Evolutionary conservation across 306 rosid genomes (phyloP).

Genomic region (Medicago lupulina): DNA sequence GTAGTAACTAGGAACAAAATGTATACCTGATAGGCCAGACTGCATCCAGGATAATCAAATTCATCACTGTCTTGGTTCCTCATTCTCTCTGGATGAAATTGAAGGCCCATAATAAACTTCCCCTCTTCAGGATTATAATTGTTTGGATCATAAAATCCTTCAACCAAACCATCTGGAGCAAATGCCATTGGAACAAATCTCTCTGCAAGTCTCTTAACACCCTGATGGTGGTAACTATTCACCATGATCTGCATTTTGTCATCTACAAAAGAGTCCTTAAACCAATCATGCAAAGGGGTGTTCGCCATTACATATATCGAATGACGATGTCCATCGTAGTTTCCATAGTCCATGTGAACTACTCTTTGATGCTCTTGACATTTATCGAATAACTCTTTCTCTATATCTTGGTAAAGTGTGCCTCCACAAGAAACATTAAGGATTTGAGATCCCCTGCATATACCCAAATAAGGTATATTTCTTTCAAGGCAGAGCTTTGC

Average conservation of each 20-base stretch:
- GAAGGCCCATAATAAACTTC: slow-evolving; percentile 52
- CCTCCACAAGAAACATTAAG: slow-evolving; percentile 85
- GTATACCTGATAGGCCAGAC: slow-evolving; percentile 48
- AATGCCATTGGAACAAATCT: slow-evolving; percentile 54
- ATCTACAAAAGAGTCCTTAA: slow-evolving; percentile 46
- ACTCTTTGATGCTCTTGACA: slow-evolving; percentile 45
- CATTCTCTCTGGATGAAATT: slow-evolving; percentile 61
- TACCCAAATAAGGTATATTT: slow-evolving; percentile 77
- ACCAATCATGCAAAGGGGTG: slow-evolving; percentile 55
- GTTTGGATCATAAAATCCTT: slow-evolving; percentile 56
- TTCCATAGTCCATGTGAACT: slow-evolving; percentile 61
- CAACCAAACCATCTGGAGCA: slow-evolving; percentile 51
- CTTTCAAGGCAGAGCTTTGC: slow-evolving; percentile 74
- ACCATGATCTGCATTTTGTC: slow-evolving; percentile 54
- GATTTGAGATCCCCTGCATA: slow-evolving; percentile 77
- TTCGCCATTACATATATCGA: slow-evolving; percentile 19
- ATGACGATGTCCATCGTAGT: slow-evolving; percentile 59
- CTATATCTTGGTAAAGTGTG: slow-evolving; percentile 73
- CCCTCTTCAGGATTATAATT: slow-evolving; percentile 47
- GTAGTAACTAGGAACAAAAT: slow-evolving; percentile 3
- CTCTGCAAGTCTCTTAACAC: slow-evolving; percentile 47
- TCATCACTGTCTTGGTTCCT: slow-evolving; percentile 34
- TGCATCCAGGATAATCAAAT: slow-evolving; percentile 52
- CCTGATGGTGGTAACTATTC: slow-evolving; percentile 61
- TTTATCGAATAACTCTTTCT: slow-evolving; percentile 51